phyloP scores from a whole-genome alignment of 805 yeast species.

The Saccharomycopsis sp. region DNA sequence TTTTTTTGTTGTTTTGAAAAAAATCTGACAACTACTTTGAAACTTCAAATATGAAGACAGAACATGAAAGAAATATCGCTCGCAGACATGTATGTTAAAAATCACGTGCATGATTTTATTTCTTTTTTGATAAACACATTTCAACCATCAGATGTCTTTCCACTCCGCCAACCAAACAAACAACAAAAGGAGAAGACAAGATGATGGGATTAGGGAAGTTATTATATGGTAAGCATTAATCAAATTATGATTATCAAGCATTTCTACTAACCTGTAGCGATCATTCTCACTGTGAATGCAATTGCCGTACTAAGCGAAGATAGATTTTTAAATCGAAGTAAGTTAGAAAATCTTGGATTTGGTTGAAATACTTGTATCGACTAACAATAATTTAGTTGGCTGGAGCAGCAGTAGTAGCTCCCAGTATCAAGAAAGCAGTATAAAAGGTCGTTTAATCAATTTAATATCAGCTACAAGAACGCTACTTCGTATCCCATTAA shows the following conservation, averaged over 20 bases:
- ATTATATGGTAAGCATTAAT: constrained; percentile 35
- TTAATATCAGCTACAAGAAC: constrained; percentile 55
- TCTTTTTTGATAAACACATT: neutral
- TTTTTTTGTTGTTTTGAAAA: neutral
- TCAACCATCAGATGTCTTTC: neutral
- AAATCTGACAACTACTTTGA: neutral
- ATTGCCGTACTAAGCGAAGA: constrained; percentile 57
- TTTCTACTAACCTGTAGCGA: constrained; percentile 28
- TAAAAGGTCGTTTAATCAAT: constrained; percentile 45
- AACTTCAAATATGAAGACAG: neutral
- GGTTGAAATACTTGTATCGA: neutral
- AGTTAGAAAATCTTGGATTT: constrained; percentile 27
- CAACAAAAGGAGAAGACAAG: neutral
- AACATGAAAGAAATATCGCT: neutral
- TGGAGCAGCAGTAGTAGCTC: constrained; percentile 22
- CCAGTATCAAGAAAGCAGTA: constrained; percentile 22
- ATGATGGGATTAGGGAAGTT: constrained; percentile 55
- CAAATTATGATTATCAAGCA: constrained; percentile 1
- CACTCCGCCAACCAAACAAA: too few species aligned
- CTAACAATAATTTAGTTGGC: constrained; percentile 24
- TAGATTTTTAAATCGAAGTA: constrained; percentile 47
- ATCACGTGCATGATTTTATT: neutral
- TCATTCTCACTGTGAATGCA: constrained; percentile 46
- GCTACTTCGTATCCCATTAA: constrained; percentile 49
- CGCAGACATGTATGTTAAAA: neutral